Conservation (phyloP, 139 green algal species). For the Zygnema circumcarinatum region DNA sequence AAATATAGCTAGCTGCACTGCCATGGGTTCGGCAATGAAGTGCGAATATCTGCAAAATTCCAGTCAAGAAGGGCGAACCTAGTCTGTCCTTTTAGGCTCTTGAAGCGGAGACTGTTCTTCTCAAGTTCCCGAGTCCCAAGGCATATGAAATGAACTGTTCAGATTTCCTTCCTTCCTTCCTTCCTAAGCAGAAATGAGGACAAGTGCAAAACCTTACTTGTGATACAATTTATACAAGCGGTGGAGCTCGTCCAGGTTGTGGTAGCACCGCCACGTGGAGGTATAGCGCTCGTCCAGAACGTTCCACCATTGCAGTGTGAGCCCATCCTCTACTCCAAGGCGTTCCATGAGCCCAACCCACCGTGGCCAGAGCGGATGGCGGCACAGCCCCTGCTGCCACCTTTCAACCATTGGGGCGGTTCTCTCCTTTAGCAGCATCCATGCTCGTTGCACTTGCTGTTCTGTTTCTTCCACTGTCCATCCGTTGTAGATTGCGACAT, state of each 20-base stretch:
- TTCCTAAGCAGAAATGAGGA: constrained; percentile 35
- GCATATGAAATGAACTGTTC: too few relatives aligned
- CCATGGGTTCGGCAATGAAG: constrained; percentile 8
- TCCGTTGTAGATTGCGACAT: constrained; percentile 39
- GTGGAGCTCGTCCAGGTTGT: constrained; percentile 19
- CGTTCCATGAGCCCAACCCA: constrained; percentile 31
- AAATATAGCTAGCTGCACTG: constrained; percentile 37
- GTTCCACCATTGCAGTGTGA: constrained; percentile 30
- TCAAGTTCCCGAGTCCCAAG: too few relatives aligned
- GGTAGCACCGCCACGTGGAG: background rate
- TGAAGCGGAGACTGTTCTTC: too few relatives aligned
- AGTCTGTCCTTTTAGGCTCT: too few relatives aligned
- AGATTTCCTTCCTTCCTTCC: too few relatives aligned
- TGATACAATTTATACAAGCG: constrained; percentile 18
- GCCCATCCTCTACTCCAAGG: background rate
- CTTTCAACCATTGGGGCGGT: background rate
- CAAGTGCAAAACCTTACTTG: constrained; percentile 25
- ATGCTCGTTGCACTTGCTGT: constrained; percentile 20
- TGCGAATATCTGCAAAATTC: constrained; percentile 31
- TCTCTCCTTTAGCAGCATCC: constrained; percentile 4
- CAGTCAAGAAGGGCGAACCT: too few relatives aligned
- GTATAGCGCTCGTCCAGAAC: background rate
- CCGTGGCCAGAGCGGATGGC: constrained; percentile 21
- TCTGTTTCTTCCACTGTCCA: constrained; percentile 13
- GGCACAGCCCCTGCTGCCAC: background rate